Percentiles rank a stretch among this genome's conserved stretches.
phyloP scores from a whole-genome alignment of 2,329 filamentous ascomycete genomes.

The Lecanicillium sp. region DNA sequence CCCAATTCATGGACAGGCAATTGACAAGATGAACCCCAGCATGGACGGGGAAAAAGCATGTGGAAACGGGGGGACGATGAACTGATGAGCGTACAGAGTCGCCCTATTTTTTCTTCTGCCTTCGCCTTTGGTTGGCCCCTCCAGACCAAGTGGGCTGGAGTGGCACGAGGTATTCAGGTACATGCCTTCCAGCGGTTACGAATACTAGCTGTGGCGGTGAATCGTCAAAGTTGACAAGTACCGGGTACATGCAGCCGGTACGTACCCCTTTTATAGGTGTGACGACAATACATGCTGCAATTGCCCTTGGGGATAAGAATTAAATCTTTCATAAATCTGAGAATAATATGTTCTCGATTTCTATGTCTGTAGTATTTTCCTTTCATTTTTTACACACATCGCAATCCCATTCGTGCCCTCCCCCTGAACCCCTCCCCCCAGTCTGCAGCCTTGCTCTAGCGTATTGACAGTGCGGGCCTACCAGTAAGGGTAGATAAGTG shows the following conservation, averaged over 20 bases:
- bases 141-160: not conserved
- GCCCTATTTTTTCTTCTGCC: conserved; percentile 1
- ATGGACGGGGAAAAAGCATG: conserved; percentile 9
- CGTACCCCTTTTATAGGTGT: not conserved
- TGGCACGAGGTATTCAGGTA: not conserved
- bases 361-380: no score
- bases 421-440: not conserved
- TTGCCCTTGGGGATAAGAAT: not conserved
- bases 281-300: not conserved
- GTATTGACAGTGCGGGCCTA: not conserved
- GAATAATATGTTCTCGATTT: not conserved
- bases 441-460: conserved; percentile 8
- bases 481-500: no score
- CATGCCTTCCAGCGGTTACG: not conserved
- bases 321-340: not conserved
- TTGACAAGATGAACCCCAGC: not conserved
- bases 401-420: no score
- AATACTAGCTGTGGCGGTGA: conserved; percentile 4
- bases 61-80: conserved; percentile 12
- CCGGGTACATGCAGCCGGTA: no score
- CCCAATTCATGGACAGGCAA: not conserved
- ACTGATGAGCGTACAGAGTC: conserved; percentile 11
- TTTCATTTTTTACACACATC: no score
- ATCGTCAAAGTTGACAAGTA: conserved; percentile 6
- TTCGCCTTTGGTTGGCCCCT: conserved; percentile 1